phyloP scores from a whole-genome alignment of 305 asterid species.

The Fraxinus sp. region DNA sequence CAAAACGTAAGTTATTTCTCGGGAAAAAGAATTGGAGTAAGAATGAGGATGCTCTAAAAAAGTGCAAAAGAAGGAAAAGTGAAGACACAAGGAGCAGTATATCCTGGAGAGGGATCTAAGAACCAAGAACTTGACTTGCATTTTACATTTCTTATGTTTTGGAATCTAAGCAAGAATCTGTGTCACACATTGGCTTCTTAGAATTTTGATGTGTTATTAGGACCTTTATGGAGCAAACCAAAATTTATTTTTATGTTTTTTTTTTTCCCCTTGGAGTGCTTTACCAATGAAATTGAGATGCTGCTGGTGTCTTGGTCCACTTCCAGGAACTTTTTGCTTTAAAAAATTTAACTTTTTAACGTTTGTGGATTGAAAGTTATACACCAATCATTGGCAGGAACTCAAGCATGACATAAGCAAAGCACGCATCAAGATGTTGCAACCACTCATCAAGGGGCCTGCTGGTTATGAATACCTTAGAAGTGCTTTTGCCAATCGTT shows the following conservation, averaged over 20 bases:
- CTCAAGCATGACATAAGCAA: constrained; percentile 25
- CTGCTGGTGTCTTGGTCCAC: neutral
- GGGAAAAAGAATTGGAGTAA: neutral
- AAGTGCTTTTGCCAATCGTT: constrained; percentile 24
- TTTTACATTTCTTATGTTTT: neutral
- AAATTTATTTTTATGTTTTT: neutral
- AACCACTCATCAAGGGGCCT: constrained; percentile 33
- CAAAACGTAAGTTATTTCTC: neutral
- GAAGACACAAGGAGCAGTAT: neutral
- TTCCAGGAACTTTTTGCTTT: neutral
- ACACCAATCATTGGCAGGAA: constrained; percentile 4
- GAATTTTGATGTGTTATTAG: neutral
- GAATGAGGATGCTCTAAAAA: neutral
- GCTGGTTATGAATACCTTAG: constrained; percentile 31
- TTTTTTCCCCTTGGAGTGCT: neutral
- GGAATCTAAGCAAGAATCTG: neutral
- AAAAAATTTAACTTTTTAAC: neutral
- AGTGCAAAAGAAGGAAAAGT: neutral
- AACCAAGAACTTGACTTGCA: neutral
- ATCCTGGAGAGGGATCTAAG: neutral
- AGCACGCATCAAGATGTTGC: constrained; percentile 24
- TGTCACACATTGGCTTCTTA: neutral
- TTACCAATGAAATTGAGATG: neutral
- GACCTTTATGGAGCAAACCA: neutral
- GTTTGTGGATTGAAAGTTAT: neutral